These are phyloP conservation scores for Amanita thiersii DNA, from an alignment of 768 basidiomycete species.

Conservation along the genomic window DNA sequence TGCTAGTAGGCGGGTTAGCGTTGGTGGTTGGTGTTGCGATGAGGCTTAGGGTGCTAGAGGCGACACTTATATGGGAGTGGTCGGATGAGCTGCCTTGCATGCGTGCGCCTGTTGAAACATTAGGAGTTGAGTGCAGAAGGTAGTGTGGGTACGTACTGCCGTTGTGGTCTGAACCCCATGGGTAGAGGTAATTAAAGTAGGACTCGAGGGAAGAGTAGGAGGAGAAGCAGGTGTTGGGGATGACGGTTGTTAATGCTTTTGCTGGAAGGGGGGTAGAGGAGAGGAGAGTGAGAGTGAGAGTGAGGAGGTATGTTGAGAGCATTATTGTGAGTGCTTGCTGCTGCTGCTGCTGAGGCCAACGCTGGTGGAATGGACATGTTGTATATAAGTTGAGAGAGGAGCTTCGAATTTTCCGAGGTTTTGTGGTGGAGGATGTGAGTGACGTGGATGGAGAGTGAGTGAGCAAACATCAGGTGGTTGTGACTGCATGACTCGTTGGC, in stretches of 20 bases:
- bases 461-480: too few species aligned
- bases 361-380: too few species aligned
- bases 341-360: too few species aligned
- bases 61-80: conserved; percentile 29
- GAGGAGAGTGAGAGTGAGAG: too few species aligned
- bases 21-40: conserved; percentile 33
- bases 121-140: neutral
- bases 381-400: too few species aligned
- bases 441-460: too few species aligned
- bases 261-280: too few species aligned
- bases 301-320: too few species aligned
- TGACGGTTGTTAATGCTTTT: conserved; percentile 31
- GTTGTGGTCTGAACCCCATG: conserved; percentile 40
- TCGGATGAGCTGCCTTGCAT: conserved; percentile 34
- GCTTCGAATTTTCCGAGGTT: too few species aligned
- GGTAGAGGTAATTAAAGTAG: conserved; percentile 36
- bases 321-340: too few species aligned
- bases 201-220: conserved; percentile 27
- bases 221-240: conserved; percentile 32
- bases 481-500: too few species aligned
- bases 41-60: conserved; percentile 28
- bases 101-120: conserved; percentile 23
- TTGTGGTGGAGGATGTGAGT: too few species aligned
- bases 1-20: conserved; percentile 28
- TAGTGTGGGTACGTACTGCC: conserved; percentile 23